phyloP scores from a whole-genome alignment of 306 rosid genomes.

The Castanea mollissima region DNA sequence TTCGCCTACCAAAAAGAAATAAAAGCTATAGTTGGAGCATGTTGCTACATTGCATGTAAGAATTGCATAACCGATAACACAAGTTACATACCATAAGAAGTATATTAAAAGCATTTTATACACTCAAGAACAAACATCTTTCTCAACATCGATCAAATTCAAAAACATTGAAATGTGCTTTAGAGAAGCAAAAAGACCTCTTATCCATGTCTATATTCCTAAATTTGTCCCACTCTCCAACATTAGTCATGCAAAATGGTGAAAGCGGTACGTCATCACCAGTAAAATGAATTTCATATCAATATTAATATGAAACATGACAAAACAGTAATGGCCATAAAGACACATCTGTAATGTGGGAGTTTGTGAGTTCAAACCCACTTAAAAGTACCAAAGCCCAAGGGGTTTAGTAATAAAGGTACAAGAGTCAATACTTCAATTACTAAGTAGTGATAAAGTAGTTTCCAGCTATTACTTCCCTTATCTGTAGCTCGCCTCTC shows the following conservation, averaged over 20 bases:
- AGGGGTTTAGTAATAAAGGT: neutral
- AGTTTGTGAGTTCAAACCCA: slow-evolving; percentile 10
- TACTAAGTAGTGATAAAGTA: neutral
- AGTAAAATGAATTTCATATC: slow-evolving; percentile 41
- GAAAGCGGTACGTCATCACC: slow-evolving; percentile 85
- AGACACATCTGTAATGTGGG: neutral
- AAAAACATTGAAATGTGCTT: neutral
- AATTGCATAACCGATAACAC: neutral
- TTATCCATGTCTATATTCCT: slow-evolving; percentile 97
- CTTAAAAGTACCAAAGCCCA: neutral
- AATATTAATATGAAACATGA: slow-evolving; percentile 3
- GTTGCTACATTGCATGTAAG: neutral
- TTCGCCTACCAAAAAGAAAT: slow-evolving; percentile 52
- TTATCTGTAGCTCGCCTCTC: neutral
- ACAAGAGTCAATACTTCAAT: neutral
- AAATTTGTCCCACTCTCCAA: slow-evolving; percentile 81
- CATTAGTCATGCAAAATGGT: slow-evolving; percentile 71
- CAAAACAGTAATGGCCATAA: slow-evolving; percentile 2
- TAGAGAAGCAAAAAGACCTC: slow-evolving; percentile 52
- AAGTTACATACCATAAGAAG: neutral
- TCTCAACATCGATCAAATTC: neutral
- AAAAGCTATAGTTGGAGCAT: slow-evolving; percentile 14
- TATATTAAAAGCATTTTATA: neutral
- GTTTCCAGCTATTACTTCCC: neutral
- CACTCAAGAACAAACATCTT: neutral